Conservation (phyloP, 495 filamentous ascomycete genomes). For the Hypomontagnella submonticulosa region DNA sequence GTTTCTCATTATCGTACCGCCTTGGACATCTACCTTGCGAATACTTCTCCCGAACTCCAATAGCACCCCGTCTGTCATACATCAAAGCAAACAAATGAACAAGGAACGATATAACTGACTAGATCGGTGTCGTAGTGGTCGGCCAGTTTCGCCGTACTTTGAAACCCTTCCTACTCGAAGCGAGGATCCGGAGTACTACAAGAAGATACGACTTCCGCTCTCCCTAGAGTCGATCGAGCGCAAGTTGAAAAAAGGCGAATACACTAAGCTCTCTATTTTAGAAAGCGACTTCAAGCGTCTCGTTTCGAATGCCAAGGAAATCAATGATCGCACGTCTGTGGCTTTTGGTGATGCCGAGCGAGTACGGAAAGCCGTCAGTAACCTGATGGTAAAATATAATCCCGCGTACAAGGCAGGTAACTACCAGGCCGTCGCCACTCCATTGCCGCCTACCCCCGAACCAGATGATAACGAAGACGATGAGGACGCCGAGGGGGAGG, state of each 20-base stretch:
- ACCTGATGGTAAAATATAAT: slow-evolving; percentile 79
- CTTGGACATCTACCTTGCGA: neutral
- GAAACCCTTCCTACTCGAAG: slow-evolving; percentile 71
- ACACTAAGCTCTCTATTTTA: slow-evolving; percentile 68
- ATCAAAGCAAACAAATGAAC: neutral
- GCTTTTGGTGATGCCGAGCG: slow-evolving; percentile 80
- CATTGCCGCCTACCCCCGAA: slow-evolving; percentile 63
- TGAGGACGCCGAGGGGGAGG: slow-evolving; percentile 48
- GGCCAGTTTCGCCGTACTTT: slow-evolving; percentile 76
- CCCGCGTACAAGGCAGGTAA: slow-evolving; percentile 72
- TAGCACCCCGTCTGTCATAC: neutral
- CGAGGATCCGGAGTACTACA: slow-evolving; percentile 77
- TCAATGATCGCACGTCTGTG: slow-evolving; percentile 70
- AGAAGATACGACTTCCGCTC: slow-evolving; percentile 75
- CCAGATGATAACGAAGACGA: slow-evolving; percentile 42
- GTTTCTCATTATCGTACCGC: slow-evolving; percentile 10
- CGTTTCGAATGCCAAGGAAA: slow-evolving; percentile 79
- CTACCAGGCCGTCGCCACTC: slow-evolving; percentile 72
- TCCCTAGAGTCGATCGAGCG: slow-evolving; percentile 78
- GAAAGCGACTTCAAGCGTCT: slow-evolving; percentile 82
- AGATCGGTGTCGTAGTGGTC: slow-evolving; percentile 61
- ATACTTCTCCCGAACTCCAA: neutral
- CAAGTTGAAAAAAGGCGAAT: slow-evolving; percentile 72
- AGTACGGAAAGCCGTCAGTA: slow-evolving; percentile 77
- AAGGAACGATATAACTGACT: slow-evolving; percentile 27